phyloP scores from a whole-genome alignment of 192 early-diverging fungal genomes.

The Coemansia sp. region DNA sequence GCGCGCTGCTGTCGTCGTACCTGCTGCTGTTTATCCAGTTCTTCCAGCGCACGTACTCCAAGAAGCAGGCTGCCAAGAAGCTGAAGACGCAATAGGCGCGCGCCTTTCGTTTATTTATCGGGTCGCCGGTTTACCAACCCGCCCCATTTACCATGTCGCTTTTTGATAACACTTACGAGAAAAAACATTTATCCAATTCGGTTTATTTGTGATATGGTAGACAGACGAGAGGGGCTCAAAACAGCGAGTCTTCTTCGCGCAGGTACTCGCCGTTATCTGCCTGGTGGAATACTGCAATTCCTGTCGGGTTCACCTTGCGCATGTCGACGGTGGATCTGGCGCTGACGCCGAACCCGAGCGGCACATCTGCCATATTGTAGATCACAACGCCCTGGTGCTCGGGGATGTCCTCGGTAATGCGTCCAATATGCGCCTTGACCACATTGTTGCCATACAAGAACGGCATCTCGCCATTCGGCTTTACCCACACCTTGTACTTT shows the following conservation, averaged over 20 bases:
- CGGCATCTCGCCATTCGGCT: slow-evolving; percentile 98
- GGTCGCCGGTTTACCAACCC: neutral
- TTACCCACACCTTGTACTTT: slow-evolving; percentile 98
- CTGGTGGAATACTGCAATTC: slow-evolving; percentile 93
- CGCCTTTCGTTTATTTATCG: neutral
- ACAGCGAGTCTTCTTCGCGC: slow-evolving; percentile 71
- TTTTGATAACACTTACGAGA: neutral
- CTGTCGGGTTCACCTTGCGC: slow-evolving; percentile 90
- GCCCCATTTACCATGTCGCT: neutral
- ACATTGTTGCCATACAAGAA: slow-evolving; percentile 98
- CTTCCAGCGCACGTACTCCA: slow-evolving; percentile 76
- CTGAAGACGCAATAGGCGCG: slow-evolving; percentile 41
- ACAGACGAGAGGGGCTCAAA: slow-evolving; percentile 36
- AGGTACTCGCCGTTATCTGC: slow-evolving; percentile 97
- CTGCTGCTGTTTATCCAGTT: slow-evolving; percentile 89
- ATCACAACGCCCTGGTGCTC: slow-evolving; percentile 97
- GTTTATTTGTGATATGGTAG: neutral
- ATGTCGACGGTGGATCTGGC: slow-evolving; percentile 88
- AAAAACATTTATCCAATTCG: no score
- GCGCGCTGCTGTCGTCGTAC: slow-evolving; percentile 72
- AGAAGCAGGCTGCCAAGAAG: slow-evolving; percentile 49
- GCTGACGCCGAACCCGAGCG: slow-evolving; percentile 95
- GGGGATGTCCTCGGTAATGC: slow-evolving; percentile 97
- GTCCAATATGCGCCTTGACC: slow-evolving; percentile 93
- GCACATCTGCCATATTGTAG: slow-evolving; percentile 89